phyloP scores from a whole-genome alignment of 495 filamentous ascomycete species.

The Tricharina praecox region DNA sequence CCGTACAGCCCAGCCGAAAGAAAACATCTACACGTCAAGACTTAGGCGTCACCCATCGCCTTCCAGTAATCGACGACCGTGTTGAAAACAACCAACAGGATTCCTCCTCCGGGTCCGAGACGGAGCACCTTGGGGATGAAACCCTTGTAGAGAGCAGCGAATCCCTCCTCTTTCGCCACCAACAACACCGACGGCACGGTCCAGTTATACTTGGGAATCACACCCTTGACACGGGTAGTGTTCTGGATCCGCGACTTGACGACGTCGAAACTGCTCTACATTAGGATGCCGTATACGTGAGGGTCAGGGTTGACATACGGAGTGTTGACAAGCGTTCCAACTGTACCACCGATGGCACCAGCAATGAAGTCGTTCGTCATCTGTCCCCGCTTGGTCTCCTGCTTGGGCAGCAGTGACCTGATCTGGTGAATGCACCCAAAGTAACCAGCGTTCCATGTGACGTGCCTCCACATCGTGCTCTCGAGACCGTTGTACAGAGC shows the following conservation, averaged over 20 bases:
- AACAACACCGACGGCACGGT: conserved; percentile 70
- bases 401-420: conserved; percentile 59
- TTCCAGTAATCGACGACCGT: conserved; percentile 85
- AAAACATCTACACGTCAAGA: too few relatives aligned
- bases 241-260: conserved; percentile 98
- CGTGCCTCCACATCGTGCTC: conserved; percentile 89
- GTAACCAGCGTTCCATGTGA: conserved; percentile 94
- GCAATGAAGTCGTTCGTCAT: conserved; percentile 75
- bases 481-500: conserved; percentile 95
- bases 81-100: conserved; percentile 82
- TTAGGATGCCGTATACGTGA: too few relatives aligned
- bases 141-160: conserved; percentile 85
- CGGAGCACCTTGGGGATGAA: conserved; percentile 90
- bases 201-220: conserved; percentile 91
- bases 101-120: conserved; percentile 77
- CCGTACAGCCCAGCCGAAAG: too few relatives aligned
- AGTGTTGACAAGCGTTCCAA: conserved; percentile 88
- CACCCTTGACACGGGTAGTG: conserved; percentile 59
- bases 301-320: conserved; percentile 31
- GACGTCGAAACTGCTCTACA: conserved; percentile 68
- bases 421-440: conserved; percentile 98
- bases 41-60: too few relatives aligned
- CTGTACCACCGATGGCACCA: conserved; percentile 71
- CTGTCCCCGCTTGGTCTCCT: conserved; percentile 61
- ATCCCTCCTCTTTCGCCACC: conserved; percentile 86